phyloP scores from a whole-genome alignment of 2,329 filamentous ascomycete species.

The Dactylellina parvicollis region DNA sequence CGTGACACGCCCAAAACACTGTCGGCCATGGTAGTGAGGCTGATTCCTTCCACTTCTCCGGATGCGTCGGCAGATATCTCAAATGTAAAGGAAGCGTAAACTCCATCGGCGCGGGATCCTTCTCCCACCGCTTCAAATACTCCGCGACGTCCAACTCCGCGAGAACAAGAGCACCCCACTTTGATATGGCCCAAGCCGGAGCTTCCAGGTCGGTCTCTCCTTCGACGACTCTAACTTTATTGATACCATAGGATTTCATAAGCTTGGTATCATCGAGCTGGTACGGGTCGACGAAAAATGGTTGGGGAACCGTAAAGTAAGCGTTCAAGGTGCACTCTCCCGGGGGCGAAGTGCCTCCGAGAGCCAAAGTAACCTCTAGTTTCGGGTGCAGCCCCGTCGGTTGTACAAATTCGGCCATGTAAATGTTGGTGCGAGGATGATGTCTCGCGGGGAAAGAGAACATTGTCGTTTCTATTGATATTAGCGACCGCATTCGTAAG shows the following conservation, averaged over 20 bases:
- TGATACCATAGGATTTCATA: constrained; percentile 56
- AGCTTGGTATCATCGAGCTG: constrained; percentile 56
- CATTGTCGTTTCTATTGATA: constrained; percentile 49
- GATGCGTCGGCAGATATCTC: constrained; percentile 55
- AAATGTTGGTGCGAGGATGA: constrained; percentile 46
- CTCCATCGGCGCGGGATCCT: constrained; percentile 43
- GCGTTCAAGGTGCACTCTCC: constrained; percentile 56
- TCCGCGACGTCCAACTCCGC: constrained; percentile 53
- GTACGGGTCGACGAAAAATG: constrained; percentile 58
- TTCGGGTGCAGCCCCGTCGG: constrained; percentile 58
- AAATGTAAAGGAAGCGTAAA: constrained; percentile 57
- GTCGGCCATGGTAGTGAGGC: constrained; percentile 56
- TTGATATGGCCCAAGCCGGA: constrained; percentile 54
- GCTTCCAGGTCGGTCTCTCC: constrained; percentile 58
- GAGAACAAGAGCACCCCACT: constrained; percentile 57
- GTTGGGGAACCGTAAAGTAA: constrained; percentile 56
- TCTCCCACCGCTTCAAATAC: constrained; percentile 28
- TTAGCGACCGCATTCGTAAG: constrained; percentile 6
- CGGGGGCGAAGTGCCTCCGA: constrained; percentile 21
- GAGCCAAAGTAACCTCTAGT: constrained; percentile 53
- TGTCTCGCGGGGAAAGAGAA: constrained; percentile 57
- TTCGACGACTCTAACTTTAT: constrained; percentile 52
- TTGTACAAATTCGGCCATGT: constrained; percentile 52
- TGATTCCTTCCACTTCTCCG: constrained; percentile 36
- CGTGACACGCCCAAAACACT: constrained; percentile 57